Evolutionary conservation across 2,329 filamentous ascomycete species (phyloP).

Genomic region (Colletotrichum liriopes): DNA sequence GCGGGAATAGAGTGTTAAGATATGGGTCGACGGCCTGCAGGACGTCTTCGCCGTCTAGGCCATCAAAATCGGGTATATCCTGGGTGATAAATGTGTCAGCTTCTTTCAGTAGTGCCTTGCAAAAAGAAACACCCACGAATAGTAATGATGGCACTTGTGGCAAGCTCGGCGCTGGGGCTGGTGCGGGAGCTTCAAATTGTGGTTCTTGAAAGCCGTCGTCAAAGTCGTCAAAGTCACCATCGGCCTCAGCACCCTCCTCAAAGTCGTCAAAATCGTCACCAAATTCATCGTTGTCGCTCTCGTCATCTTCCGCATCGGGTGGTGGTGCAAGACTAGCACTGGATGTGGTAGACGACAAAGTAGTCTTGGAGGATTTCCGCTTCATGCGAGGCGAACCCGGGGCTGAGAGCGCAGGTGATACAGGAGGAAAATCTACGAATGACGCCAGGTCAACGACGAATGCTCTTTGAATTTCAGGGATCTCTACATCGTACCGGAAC

Average conservation of each 20-base stretch:
- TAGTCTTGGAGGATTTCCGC: slow-evolving; percentile 51
- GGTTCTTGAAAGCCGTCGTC: slow-evolving; percentile 79
- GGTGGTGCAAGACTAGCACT: slow-evolving; percentile 36
- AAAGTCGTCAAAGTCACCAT: slow-evolving; percentile 78
- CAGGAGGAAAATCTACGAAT: slow-evolving; percentile 56
- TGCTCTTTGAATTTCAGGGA: slow-evolving; percentile 44
- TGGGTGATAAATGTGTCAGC: slow-evolving; percentile 62
- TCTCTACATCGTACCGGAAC: slow-evolving; percentile 52
- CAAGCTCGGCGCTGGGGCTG: slow-evolving; percentile 50
- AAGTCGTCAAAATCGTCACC: slow-evolving; percentile 76
- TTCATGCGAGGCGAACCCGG: slow-evolving; percentile 50
- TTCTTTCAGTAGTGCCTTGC: slow-evolving; percentile 14
- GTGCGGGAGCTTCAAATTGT: slow-evolving; percentile 53
- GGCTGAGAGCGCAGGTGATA: slow-evolving; percentile 47
- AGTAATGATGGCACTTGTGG: slow-evolving; percentile 58
- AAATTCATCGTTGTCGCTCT: slow-evolving; percentile 57
- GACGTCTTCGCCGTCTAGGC: slow-evolving; percentile 74
- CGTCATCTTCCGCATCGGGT: slow-evolving; percentile 48
- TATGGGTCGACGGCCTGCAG: slow-evolving; percentile 75
- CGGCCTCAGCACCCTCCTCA: slow-evolving; percentile 70
- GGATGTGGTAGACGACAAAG: slow-evolving; percentile 38
- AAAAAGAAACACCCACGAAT: slow-evolving; percentile 56
- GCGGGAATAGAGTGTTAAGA: slow-evolving; percentile 76
- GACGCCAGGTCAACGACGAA: slow-evolving; percentile 46
- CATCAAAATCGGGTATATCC: slow-evolving; percentile 75